These are phyloP conservation scores for Cyanophora paradoxa DNA, from an alignment of 78 protist species.

Conservation along the genomic window DNA sequence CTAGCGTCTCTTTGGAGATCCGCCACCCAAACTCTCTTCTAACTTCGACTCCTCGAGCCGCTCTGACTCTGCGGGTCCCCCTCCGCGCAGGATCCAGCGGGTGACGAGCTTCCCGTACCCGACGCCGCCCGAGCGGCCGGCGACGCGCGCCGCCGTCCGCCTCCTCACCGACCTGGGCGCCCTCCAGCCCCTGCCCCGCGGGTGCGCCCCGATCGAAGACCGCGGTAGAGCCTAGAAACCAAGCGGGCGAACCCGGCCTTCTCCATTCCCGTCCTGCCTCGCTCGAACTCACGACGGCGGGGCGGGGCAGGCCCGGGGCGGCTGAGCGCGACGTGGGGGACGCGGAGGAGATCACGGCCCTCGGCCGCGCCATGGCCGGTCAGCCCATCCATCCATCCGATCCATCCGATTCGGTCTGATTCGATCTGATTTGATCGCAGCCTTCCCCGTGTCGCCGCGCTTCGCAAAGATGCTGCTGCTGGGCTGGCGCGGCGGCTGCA, in stretches of 20 bases:
- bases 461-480: slow-evolving; percentile 70
- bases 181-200: neutral
- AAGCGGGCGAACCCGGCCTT: neutral
- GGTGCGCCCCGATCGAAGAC: neutral
- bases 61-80: no score
- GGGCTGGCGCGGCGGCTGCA: slow-evolving; percentile 39
- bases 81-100: neutral
- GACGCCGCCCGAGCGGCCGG: slow-evolving; percentile 24
- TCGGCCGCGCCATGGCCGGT: neutral
- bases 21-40: no score
- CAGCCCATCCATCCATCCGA: no score
- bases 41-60: no score
- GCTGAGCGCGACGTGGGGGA: slow-evolving; percentile 8
- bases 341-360: no score
- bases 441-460: slow-evolving; percentile 75
- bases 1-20: no score
- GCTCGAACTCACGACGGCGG: no score
- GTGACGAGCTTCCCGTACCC: slow-evolving; percentile 39
- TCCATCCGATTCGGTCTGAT: no score
- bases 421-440: no score
- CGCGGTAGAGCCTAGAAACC: slow-evolving; percentile 8
- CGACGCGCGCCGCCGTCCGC: neutral
- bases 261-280: neutral
- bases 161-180: neutral
- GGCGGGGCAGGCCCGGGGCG: slow-evolving; percentile 1